A percentile compares a stretch with the other conserved stretches of the same genome.
Conservation (phyloP, 257 asterid genomes). For the Lantana camara region DNA sequence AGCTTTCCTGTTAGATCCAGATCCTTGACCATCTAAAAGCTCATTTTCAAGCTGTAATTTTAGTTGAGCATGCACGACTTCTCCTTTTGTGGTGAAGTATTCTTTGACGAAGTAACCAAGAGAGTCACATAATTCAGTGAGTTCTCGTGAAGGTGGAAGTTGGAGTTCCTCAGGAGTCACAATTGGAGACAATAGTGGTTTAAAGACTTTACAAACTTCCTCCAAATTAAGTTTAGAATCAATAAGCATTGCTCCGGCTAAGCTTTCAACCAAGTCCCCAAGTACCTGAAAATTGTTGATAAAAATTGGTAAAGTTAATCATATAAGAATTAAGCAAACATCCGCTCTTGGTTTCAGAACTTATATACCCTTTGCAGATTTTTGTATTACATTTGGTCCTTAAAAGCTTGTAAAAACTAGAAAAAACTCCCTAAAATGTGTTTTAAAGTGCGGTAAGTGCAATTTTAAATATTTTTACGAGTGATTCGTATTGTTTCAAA, state of each 20-base stretch:
- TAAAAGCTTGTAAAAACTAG: too few species aligned
- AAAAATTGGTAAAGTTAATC: too few species aligned
- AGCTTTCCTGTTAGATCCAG: slow-evolving; percentile 59
- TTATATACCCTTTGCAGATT: too few species aligned
- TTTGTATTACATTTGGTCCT: too few species aligned
- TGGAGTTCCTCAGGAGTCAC: slow-evolving; percentile 94
- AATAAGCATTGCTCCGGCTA: slow-evolving; percentile 84
- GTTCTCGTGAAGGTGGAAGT: slow-evolving; percentile 81
- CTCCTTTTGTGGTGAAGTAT: slow-evolving; percentile 42
- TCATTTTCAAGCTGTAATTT: slow-evolving; percentile 67
- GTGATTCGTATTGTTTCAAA: too few species aligned
- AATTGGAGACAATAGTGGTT: slow-evolving; percentile 81
- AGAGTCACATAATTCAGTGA: slow-evolving; percentile 77
- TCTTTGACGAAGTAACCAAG: slow-evolving; percentile 75
- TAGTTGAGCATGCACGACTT: slow-evolving; percentile 55
- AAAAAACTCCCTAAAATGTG: too few species aligned
- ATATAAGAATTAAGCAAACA: too few species aligned
- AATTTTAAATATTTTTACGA: too few species aligned
- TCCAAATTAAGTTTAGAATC: slow-evolving; percentile 74
- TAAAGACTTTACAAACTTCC: slow-evolving; percentile 76
- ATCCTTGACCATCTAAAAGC: slow-evolving; percentile 59
- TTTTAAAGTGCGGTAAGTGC: too few species aligned
- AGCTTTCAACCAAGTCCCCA: slow-evolving; percentile 97
- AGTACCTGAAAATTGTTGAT: slow-evolving; percentile 53
- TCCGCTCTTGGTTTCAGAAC: too few species aligned